phyloP scores from a whole-genome alignment of 768 basidiomycete genomes.

The Rubroboletus pulcherrimus region DNA sequence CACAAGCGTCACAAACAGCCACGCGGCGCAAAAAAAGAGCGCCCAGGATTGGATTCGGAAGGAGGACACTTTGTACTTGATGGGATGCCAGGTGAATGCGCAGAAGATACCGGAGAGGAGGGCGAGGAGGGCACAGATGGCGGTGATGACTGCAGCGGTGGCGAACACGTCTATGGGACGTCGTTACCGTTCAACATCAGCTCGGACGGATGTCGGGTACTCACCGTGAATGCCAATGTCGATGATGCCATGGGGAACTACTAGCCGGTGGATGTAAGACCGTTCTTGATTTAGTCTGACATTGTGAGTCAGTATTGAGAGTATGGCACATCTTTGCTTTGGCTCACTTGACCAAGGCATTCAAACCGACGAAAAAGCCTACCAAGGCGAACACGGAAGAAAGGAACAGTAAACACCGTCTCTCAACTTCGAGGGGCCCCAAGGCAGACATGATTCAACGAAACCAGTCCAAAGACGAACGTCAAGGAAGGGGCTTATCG shows the following conservation, averaged over 20 bases:
- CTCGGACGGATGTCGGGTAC: background rate
- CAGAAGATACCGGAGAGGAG: conserved; percentile 30
- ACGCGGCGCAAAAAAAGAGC: conserved; percentile 40
- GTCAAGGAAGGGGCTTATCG: background rate
- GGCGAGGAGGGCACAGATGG: conserved; percentile 33
- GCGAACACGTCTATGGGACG: conserved; percentile 35
- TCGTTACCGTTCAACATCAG: background rate
- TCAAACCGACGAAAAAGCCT: conserved; percentile 15
- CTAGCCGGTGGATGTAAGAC: conserved; percentile 8
- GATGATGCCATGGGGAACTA: conserved; percentile 3
- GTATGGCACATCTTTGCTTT: background rate
- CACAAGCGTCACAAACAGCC: conserved; percentile 49
- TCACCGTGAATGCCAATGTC: conserved; percentile 14
- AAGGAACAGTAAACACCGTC: conserved; percentile 26
- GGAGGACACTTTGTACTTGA: background rate
- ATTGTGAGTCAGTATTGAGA: background rate
- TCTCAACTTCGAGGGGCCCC: conserved; percentile 1
- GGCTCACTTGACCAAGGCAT: conserved; percentile 22
- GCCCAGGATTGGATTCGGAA: conserved; percentile 35
- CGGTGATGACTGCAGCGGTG: conserved; percentile 36
- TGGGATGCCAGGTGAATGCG: conserved; percentile 18
- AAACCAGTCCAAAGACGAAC: background rate
- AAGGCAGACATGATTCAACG: conserved; percentile 4
- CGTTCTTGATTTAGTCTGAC: conserved; percentile 14
- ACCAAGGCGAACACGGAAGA: conserved; percentile 31